A percentile compares a stretch with the other conserved stretches of the same genome.
Conservation (phyloP, 2,329 filamentous ascomycete genomes). For the Capronia epimyces region DNA sequence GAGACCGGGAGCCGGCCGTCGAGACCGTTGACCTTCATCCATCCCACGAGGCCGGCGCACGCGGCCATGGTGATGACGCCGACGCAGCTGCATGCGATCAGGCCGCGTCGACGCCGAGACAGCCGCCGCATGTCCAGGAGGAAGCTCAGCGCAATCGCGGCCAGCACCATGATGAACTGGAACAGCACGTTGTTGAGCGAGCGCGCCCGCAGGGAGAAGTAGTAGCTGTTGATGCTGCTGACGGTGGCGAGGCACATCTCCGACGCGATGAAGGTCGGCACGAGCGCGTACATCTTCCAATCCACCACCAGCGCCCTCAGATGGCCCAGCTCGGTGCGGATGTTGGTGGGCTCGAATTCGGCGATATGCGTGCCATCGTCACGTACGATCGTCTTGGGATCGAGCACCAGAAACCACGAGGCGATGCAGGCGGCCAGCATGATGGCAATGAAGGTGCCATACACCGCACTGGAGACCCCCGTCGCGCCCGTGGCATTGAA, state of each 20-base stretch:
- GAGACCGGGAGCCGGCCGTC: neutral
- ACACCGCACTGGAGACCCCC: slow-evolving; percentile 17
- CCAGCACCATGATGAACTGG: slow-evolving; percentile 15
- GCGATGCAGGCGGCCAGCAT: slow-evolving; percentile 11
- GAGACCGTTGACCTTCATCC: slow-evolving; percentile 8
- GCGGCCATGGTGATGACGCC: slow-evolving; percentile 8
- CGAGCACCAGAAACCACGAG: slow-evolving; percentile 9
- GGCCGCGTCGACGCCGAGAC: slow-evolving; percentile 5
- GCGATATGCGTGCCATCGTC: slow-evolving; percentile 25
- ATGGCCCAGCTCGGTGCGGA: neutral
- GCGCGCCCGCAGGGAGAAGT: slow-evolving; percentile 19
- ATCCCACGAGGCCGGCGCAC: slow-evolving; percentile 7
- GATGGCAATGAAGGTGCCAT: slow-evolving; percentile 17
- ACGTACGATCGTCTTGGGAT: slow-evolving; percentile 18
- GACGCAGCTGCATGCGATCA: slow-evolving; percentile 10
- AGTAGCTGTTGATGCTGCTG: slow-evolving; percentile 11
- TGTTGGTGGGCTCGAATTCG: slow-evolving; percentile 14
- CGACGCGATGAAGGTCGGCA: slow-evolving; percentile 8
- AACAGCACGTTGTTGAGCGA: slow-evolving; percentile 19
- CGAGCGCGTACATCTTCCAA: slow-evolving; percentile 9
- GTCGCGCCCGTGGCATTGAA: slow-evolving; percentile 4
- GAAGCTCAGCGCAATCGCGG: slow-evolving; percentile 19
- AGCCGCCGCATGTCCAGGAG: slow-evolving; percentile 30
- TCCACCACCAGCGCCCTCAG: slow-evolving; percentile 6
- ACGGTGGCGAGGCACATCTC: slow-evolving; percentile 17